Conservation (phyloP, 768 basidiomycete species). For the Lentinula aciculospora region DNA sequence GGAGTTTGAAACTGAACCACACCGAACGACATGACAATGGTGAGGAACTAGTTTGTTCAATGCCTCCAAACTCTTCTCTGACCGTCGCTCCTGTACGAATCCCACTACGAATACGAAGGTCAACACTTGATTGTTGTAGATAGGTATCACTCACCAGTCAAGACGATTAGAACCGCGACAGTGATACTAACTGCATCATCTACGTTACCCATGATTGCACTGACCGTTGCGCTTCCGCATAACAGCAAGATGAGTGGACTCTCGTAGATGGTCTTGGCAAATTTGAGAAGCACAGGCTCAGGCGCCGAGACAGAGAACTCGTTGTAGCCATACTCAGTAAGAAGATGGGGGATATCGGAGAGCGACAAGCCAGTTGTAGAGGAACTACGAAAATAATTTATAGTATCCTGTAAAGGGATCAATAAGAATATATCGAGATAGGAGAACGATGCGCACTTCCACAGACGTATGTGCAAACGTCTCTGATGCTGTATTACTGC, state of each 20-base stretch:
- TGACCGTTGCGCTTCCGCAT: conserved; percentile 85
- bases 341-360: conserved; percentile 56
- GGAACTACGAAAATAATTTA: conserved; percentile 66
- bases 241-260: conserved; percentile 87
- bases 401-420: conserved; percentile 52
- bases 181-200: conserved; percentile 95
- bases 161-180: conserved; percentile 85
- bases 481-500: conserved; percentile 56
- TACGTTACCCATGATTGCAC: conserved; percentile 89
- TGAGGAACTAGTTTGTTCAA: conserved; percentile 96
- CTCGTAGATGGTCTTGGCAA: conserved; percentile 93
- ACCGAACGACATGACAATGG: conserved; percentile 86
- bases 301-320: conserved; percentile 85
- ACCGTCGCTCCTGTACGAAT: conserved; percentile 92
- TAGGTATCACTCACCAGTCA: conserved; percentile 61
- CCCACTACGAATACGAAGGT: conserved; percentile 48
- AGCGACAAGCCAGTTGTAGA: conserved; percentile 55
- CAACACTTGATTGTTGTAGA: conserved; percentile 12
- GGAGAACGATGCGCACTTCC: conserved; percentile 39
- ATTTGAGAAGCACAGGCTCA: conserved; percentile 80
- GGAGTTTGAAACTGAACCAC: conserved; percentile 19
- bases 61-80: conserved; percentile 91
- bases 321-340: conserved; percentile 78
- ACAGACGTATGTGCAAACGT: conserved; percentile 62
- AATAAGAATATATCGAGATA: conserved; percentile 4